Conservation (phyloP, 2,329 filamentous ascomycete genomes). For the Cordyceps farinosa region DNA sequence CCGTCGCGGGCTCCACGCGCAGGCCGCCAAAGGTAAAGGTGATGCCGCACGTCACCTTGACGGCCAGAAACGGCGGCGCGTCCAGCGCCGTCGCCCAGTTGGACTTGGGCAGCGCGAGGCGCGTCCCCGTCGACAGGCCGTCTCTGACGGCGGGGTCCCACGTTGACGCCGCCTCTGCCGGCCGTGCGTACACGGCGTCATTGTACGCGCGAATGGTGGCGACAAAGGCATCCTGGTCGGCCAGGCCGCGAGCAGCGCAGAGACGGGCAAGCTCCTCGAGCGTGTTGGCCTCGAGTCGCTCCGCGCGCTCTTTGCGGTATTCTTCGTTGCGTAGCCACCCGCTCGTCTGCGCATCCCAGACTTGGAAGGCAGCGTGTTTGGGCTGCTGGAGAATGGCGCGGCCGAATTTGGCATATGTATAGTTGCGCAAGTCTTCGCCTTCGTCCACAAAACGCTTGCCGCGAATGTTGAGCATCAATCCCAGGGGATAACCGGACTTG, state of each 20-base stretch:
- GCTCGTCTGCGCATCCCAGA: slow-evolving; percentile 55
- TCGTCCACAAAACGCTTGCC: slow-evolving; percentile 65
- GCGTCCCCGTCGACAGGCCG: slow-evolving; percentile 54
- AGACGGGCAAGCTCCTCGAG: slow-evolving; percentile 55
- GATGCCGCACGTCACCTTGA: slow-evolving; percentile 62
- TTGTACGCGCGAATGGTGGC: slow-evolving; percentile 55
- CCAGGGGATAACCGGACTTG: slow-evolving; percentile 65
- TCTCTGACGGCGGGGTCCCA: slow-evolving; percentile 62
- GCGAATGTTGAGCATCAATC: slow-evolving; percentile 58
- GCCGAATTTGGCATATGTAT: slow-evolving; percentile 65
- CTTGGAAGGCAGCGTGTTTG: slow-evolving; percentile 56
- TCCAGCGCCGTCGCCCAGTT: slow-evolving; percentile 63
- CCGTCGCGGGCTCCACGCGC: slow-evolving; percentile 51
- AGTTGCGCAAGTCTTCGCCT: slow-evolving; percentile 61
- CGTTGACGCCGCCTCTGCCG: slow-evolving; percentile 41
- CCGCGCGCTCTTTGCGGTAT: slow-evolving; percentile 56
- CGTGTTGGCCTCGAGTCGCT: slow-evolving; percentile 46
- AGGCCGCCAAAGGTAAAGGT: slow-evolving; percentile 68
- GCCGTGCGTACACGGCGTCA: slow-evolving; percentile 47
- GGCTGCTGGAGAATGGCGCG: slow-evolving; percentile 58
- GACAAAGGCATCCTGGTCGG: slow-evolving; percentile 43
- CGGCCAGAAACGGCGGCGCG: slow-evolving; percentile 56
- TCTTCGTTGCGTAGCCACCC: slow-evolving; percentile 58
- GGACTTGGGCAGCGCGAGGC: slow-evolving; percentile 52
- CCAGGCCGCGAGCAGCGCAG: slow-evolving; percentile 45